Evolutionary conservation across 2,329 filamentous ascomycete species (phyloP), one percentile per base, ranked within the genome.

Genomic region (Uncinocarpus reesii): DNA sequence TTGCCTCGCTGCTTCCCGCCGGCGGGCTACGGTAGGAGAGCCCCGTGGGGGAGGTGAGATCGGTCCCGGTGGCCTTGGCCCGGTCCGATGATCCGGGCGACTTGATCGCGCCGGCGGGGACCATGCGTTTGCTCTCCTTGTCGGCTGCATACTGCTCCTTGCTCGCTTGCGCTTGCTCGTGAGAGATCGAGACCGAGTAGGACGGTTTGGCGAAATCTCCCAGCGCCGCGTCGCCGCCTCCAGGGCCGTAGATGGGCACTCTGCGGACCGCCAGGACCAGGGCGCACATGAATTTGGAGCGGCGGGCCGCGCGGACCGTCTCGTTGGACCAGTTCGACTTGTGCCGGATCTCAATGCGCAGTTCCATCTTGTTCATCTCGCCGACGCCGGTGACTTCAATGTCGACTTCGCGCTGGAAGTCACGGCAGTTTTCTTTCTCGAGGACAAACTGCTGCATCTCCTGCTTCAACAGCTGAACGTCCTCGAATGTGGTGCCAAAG

Each of bases 231-330:
- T 69, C 71, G 48, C 81, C 85, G 51, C 84, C 88, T 34, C 83
- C 88, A 48, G 90, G 90, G 16, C 73, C 80, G 57, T 86, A 77
- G 60, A 98, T 90, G 7, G 89, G 90, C 15, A 98, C 76, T 69
- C 83, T 88, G 67, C 87, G 85, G 50, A 95, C 71, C 2, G 90
- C 88, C 7, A 88, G 68, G 3, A 92, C 82, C 50, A 98, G 73
- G 0, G 92, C 92, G 62, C 89, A 95, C 81, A 96, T 94, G 70
- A 98, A 96, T 68, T 95, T 96, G 64, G 85, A 93, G 52, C 90
- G 81, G 45, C 89, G 81, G 5, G 83, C 77, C 15, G 83, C 82
- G 34, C 89, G 84, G 34, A 95, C 76, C 1, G 78, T 75, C 57
- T 95, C 90, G 66, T 95, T 88, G 57, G 86, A 80, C 85, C 86